Conservation (phyloP, 1,284 basidiomycete genomes). For the Puccinia triticina region DNA sequence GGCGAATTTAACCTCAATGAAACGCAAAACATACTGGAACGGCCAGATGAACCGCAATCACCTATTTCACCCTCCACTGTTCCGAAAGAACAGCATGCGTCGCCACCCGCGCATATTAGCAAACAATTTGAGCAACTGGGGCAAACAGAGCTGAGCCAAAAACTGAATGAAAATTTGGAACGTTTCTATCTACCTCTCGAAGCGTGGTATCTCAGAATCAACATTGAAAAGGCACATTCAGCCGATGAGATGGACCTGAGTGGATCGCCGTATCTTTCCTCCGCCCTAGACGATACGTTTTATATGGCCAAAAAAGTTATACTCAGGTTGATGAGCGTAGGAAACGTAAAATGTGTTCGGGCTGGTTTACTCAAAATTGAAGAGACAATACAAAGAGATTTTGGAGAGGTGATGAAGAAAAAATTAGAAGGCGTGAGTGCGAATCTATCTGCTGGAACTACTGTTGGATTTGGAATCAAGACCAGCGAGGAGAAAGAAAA, state of each 20-base stretch:
- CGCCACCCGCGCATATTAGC: neutral
- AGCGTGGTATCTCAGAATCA: slow-evolving; percentile 31
- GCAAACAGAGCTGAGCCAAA: slow-evolving; percentile 16
- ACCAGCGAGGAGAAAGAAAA: slow-evolving; percentile 67
- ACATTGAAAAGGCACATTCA: slow-evolving; percentile 47
- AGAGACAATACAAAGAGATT: slow-evolving; percentile 78
- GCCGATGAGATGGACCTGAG: slow-evolving; percentile 34
- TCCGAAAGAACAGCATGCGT: neutral
- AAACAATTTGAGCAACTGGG: slow-evolving; percentile 25
- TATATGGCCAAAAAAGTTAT: slow-evolving; percentile 86
- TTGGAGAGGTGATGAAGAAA: slow-evolving; percentile 73
- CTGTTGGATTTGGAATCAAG: slow-evolving; percentile 62
- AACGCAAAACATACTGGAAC: neutral
- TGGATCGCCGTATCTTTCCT: slow-evolving; percentile 64
- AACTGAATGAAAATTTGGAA: slow-evolving; percentile 14
- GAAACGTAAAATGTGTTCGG: slow-evolving; percentile 68
- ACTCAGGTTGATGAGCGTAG: slow-evolving; percentile 73
- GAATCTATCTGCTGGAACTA: slow-evolving; percentile 53
- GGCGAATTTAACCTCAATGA: neutral
- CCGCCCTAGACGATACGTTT: slow-evolving; percentile 86
- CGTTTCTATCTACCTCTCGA: slow-evolving; percentile 39
- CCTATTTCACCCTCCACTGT: slow-evolving; percentile 1
- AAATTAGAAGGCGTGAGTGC: slow-evolving; percentile 71
- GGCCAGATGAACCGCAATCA: neutral
- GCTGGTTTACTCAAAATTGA: slow-evolving; percentile 69